Percentiles rank a stretch among this genome's conserved stretches.
Evolutionary conservation across 2,329 filamentous ascomycete genomes (phyloP).

Genomic region (Apiospora koreana): DNA sequence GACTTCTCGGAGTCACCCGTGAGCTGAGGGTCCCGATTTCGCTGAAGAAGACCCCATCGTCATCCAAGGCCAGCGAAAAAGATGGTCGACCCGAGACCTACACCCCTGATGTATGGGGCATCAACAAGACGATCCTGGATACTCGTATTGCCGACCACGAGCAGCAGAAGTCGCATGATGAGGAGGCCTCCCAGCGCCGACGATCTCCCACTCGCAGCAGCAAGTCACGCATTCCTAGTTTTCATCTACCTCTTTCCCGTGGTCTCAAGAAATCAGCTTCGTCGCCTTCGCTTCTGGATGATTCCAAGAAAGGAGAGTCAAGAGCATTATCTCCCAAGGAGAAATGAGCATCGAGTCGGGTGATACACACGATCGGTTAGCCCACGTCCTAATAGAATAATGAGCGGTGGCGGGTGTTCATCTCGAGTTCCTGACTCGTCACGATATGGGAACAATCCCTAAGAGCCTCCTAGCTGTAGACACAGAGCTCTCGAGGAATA

Average conservation of each 20-base stretch:
- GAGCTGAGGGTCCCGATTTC: too few species aligned
- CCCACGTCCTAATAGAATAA: too few species aligned
- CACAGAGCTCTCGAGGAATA: neutral
- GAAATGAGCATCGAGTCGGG: too few species aligned
- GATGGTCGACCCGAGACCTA: neutral
- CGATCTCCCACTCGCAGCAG: neutral
- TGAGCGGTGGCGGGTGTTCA: too few species aligned
- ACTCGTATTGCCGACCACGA: neutral
- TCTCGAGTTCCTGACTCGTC: too few species aligned
- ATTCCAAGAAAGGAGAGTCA: neutral
- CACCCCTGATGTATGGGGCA: neutral
- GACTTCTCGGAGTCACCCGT: too few species aligned
- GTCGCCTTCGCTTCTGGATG: neutral
- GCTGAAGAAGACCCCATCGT: neutral
- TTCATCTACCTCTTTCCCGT: neutral
- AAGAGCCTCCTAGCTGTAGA: neutral
- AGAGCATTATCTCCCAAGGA: neutral
- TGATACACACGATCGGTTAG: too few species aligned
- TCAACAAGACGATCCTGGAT: neutral
- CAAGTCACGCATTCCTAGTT: neutral
- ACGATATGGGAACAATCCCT: neutral
- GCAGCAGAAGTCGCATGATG: neutral
- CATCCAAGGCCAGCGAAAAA: neutral
- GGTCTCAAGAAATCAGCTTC: neutral
- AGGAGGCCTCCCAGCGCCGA: fast-evolving